Evolutionary conservation across 2,329 filamentous ascomycete species (phyloP).

Genomic region (Pezicula radicicola): DNA sequence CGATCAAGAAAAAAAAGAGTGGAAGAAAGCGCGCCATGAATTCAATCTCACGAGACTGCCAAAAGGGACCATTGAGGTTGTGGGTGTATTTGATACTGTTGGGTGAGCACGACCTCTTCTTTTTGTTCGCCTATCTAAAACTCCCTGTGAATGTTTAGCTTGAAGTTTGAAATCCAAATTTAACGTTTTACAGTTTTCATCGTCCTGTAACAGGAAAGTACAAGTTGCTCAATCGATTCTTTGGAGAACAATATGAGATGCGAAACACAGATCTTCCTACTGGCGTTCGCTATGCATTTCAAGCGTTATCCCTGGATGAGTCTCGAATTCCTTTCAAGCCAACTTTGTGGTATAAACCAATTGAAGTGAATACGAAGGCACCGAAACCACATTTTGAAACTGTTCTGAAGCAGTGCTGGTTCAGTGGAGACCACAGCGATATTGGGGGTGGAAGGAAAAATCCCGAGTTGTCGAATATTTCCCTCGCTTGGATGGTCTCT

Average conservation of each 20-base stretch:
- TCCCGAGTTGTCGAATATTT: not conserved
- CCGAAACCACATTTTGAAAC: not conserved
- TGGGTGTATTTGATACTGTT: not conserved
- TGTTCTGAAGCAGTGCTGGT: conserved; percentile 1
- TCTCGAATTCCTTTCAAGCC: conserved; percentile 31
- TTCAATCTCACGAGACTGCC: not conserved
- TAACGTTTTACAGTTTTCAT: not conserved
- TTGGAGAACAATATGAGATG: not conserved
- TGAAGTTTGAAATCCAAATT: no score
- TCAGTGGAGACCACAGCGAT: conserved; percentile 1
- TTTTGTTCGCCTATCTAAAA: no score
- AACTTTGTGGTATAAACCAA: conserved; percentile 27
- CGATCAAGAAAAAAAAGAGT: not conserved
- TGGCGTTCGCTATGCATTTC: conserved; percentile 40
- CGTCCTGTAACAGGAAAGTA: not conserved
- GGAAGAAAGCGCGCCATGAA: not conserved
- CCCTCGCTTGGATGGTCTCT: not conserved
- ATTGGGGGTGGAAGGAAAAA: not conserved
- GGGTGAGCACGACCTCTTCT: not conserved
- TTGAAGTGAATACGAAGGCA: not conserved
- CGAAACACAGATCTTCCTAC: not conserved
- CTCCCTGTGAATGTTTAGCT: no score
- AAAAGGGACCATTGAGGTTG: not conserved
- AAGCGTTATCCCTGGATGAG: conserved; percentile 43
- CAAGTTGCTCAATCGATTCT: not conserved